Percentiles rank a stretch among this genome's conserved stretches.
phyloP scores from a whole-genome alignment of 176 grass and related monocot genomes.

The Melocanna baccifera region DNA sequence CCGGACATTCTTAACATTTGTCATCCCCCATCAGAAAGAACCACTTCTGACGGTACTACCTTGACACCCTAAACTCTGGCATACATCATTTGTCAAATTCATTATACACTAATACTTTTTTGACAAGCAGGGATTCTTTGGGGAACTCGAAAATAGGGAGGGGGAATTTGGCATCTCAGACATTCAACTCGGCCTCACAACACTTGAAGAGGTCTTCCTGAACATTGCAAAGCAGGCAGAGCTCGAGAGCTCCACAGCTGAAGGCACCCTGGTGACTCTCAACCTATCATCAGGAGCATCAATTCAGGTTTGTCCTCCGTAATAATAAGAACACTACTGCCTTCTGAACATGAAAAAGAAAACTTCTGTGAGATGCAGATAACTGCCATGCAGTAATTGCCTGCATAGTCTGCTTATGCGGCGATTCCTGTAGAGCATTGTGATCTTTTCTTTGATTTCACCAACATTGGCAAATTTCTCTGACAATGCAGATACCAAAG shows the following conservation, averaged over 20 bases:
- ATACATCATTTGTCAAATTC: conserved; percentile 1
- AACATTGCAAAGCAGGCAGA: conserved; percentile 93
- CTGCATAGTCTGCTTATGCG: neutral
- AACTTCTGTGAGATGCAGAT: neutral
- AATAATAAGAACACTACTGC: neutral
- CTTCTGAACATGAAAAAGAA: neutral
- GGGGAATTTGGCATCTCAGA: conserved; percentile 84
- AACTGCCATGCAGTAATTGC: neutral
- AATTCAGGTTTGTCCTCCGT: conserved; percentile 61
- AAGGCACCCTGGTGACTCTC: conserved; percentile 67
- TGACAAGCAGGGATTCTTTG: conserved; percentile 69
- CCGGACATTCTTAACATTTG: conserved; percentile 84
- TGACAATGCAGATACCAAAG: conserved; percentile 70
- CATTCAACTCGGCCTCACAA: conserved; percentile 88
- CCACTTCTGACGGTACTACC: conserved; percentile 69
- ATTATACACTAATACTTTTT: conserved; percentile 8
- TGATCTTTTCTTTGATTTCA: conserved; percentile 14
- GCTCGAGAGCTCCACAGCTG: conserved; percentile 74
- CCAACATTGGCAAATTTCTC: neutral
- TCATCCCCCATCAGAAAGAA: conserved; percentile 85
- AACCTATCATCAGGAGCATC: conserved; percentile 71
- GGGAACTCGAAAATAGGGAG: conserved; percentile 83
- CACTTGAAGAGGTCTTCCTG: conserved; percentile 95
- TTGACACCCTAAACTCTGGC: conserved; percentile 13
- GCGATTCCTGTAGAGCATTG: neutral